Base-by-base conservation (phyloP, 257 asterid species). In the Nemophila menziesii region DNA sequence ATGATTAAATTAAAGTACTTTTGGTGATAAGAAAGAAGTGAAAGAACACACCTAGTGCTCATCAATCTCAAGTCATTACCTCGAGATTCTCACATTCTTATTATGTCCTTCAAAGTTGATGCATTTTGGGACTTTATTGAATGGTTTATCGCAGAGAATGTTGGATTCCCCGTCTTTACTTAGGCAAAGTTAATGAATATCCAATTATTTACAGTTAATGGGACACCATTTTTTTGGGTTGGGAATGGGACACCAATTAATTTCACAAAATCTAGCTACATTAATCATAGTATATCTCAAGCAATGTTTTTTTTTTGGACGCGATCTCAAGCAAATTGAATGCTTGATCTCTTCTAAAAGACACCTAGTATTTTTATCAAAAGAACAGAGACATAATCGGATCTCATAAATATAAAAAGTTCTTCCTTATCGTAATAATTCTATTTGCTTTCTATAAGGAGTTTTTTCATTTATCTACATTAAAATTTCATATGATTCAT, bases 101-200 rank as follows among this genome's bases (percentile, higher is more conserved):
- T n/a, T n/a, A 36, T 48, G 49, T 22, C 36, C 20, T 27, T 65
- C 50, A 41, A 43, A 29, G 12, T 1, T 18, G 13, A 39, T 48
- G 45, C 48, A 45, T 46, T 72, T 78, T 70, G 78, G 79, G 74
- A 62, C 66, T 74, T 72, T 82, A 52, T 70, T 68, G 93, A 58
- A 77, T 82, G 92, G 77, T 80, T 72, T 65, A 77, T 74, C 82
- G 48, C 85, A 77, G 84, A 68, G 94, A 82, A 82, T 82, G 87
- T 82, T 75, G 80, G 44, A 40, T 40, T 40, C 44, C 46, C 44
- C 21, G 36, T 7, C 44, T n/a, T 16, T 41, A 16, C 44, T 14
- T 5, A 41, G 20, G 18, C 45, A 16, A 17, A 40, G 12, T 40
- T 16, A 40, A 6, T 40, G 44, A 16, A 16, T 14, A 1, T 40